Conservation (phyloP, 257 asterid species). For the Anisodus tanguticus region DNA sequence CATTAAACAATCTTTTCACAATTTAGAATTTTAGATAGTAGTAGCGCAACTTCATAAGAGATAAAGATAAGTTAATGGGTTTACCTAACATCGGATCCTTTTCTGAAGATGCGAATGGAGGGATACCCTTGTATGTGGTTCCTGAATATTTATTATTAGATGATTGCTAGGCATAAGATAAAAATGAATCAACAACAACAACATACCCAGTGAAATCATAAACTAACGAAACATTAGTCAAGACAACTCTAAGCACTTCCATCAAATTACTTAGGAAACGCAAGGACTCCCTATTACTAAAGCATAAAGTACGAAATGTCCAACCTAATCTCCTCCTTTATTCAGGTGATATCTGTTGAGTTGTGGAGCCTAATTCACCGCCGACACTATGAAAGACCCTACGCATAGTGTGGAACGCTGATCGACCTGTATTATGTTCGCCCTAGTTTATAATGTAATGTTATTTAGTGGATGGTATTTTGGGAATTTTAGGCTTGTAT, state of each 20-base stretch:
- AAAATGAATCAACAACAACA: slow-evolving; percentile 24
- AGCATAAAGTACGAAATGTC: not conserved
- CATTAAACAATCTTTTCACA: not conserved
- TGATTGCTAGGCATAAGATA: slow-evolving; percentile 28
- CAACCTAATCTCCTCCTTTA: slow-evolving; percentile 13
- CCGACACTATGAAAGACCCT: too few species aligned
- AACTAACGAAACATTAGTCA: not conserved
- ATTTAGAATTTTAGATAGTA: too few species aligned
- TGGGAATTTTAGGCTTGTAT: too few species aligned
- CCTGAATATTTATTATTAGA: slow-evolving; percentile 56
- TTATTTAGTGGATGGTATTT: too few species aligned
- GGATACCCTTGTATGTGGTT: slow-evolving; percentile 96
- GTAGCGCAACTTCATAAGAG: not conserved
- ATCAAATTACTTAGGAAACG: not conserved
- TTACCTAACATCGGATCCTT: slow-evolving; percentile 86
- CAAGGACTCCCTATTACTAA: not conserved
- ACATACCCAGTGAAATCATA: not conserved
- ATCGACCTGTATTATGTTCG: too few species aligned
- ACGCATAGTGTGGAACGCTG: too few species aligned
- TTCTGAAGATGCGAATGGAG: slow-evolving; percentile 88
- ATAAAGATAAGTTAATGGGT: slow-evolving; percentile 28
- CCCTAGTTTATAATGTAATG: too few species aligned
- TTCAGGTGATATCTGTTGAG: not conserved
- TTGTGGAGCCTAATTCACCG: too few species aligned
- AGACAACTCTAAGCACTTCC: slow-evolving; percentile 15